A percentile compares a stretch with the other conserved stretches of the same genome.
Conservation (phyloP, 2,329 filamentous ascomycete species). For the Phialocephala sp. region DNA sequence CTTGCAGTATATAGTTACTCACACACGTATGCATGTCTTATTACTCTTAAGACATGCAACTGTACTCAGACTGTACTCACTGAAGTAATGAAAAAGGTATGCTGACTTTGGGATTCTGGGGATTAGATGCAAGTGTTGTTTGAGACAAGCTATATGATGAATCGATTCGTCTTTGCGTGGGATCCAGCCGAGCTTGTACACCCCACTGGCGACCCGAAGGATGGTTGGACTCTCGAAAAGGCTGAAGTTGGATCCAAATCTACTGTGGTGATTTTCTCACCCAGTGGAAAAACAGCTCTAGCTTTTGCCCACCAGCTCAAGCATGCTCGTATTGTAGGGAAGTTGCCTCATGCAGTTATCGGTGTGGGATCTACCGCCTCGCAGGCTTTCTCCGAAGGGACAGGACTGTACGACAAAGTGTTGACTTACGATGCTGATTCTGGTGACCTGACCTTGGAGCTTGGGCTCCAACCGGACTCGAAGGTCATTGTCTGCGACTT, state of each 20-base stretch:
- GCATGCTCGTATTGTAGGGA: conserved; percentile 28
- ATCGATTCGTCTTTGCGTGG: conserved; percentile 37
- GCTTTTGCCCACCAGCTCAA: conserved; percentile 35
- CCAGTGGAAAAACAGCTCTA: conserved; percentile 37
- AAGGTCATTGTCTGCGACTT: conserved; percentile 35
- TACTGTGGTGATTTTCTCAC: conserved; percentile 34
- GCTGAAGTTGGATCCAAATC: conserved; percentile 29
- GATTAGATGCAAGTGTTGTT: conserved; percentile 19
- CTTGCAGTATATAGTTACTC: too few relatives aligned
- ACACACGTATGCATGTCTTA: too few relatives aligned
- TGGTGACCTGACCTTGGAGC: conserved; percentile 19
- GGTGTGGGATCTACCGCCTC: conserved; percentile 36
- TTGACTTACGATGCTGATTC: conserved; percentile 31
- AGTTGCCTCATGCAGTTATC: conserved; percentile 27
- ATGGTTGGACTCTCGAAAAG: conserved; percentile 33
- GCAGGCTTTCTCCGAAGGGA: conserved; percentile 30
- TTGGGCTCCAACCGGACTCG: conserved; percentile 29
- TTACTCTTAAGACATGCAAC: too few relatives aligned
- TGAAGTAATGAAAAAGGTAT: neutral
- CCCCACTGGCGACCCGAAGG: conserved; percentile 19
- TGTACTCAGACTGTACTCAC: too few relatives aligned
- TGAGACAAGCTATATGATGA: conserved; percentile 33
- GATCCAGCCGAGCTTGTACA: conserved; percentile 26
- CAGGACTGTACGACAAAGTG: conserved; percentile 33
- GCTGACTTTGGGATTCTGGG: neutral